Conservation (phyloP, 805 yeast genomes). For the Clavispora fructus region DNA sequence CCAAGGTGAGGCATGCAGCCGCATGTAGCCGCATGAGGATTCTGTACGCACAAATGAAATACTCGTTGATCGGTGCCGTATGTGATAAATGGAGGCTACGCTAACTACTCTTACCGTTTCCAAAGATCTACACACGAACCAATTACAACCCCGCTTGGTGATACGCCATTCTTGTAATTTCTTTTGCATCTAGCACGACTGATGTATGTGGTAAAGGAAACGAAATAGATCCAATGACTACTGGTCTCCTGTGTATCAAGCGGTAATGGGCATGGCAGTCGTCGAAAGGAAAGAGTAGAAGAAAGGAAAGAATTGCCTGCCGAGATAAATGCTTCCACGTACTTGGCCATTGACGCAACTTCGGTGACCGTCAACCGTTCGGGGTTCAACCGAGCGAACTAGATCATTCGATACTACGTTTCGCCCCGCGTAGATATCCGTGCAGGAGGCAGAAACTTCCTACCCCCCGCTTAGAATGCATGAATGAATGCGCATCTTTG, state of each 20-base stretch:
- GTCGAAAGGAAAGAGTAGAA: background rate
- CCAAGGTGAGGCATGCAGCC: background rate
- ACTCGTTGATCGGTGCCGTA: background rate
- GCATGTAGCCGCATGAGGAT: background rate
- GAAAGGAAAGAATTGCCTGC: background rate
- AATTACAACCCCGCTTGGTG: background rate
- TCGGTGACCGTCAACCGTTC: background rate
- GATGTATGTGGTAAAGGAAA: too few relatives aligned
- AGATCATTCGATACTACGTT: background rate
- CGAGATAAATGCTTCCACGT: background rate
- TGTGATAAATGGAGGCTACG: background rate
- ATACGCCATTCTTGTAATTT: too few relatives aligned
- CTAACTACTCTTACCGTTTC: background rate
- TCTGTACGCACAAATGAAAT: background rate
- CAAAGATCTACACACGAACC: background rate
- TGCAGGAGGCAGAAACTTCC: background rate
- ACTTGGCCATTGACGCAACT: background rate
- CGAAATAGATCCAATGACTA: too few relatives aligned
- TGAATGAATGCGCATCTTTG: background rate
- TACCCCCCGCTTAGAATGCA: background rate
- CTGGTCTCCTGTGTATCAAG: background rate
- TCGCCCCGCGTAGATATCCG: background rate
- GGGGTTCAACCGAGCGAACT: background rate
- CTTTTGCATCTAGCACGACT: too few relatives aligned
- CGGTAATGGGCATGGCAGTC: background rate